phyloP scores from a whole-genome alignment of 192 early-diverging fungal genomes.

The Umbelopsis ramanniana region DNA sequence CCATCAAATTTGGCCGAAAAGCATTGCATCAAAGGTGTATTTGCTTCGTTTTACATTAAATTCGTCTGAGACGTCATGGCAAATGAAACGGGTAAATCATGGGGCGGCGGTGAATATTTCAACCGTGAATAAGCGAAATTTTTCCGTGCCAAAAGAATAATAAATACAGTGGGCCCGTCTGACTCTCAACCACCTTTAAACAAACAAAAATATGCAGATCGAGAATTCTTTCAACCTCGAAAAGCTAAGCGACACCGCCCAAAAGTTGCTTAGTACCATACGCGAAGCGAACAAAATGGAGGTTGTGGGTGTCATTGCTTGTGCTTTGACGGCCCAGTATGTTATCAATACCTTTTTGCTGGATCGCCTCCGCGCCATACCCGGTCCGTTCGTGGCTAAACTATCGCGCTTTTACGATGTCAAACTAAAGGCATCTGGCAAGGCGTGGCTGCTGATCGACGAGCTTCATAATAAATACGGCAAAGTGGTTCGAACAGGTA shows the following conservation, averaged over 20 bases:
- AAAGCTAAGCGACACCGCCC: not conserved
- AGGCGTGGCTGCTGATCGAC: not conserved
- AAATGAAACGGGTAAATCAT: too few relatives aligned
- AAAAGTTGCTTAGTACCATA: not conserved
- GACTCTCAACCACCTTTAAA: not conserved
- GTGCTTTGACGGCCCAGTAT: not conserved
- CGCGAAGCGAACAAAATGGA: not conserved
- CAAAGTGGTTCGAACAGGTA: slow-evolving; percentile 16
- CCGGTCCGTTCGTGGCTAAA: slow-evolving; percentile 3
- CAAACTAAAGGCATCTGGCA: not conserved
- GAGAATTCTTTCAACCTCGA: not conserved
- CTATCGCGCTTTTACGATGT: slow-evolving; percentile 12
- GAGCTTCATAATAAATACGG: slow-evolving; percentile 18
- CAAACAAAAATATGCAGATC: not conserved
- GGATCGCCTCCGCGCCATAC: not conserved
- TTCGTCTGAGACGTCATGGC: too few relatives aligned
- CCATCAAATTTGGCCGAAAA: too few relatives aligned
- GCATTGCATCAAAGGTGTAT: too few relatives aligned
- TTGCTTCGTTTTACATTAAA: too few relatives aligned
- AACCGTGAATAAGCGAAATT: not conserved
- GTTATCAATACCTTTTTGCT: not conserved
- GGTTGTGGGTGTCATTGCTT: not conserved
- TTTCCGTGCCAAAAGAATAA: not conserved
- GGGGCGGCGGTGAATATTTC: too few relatives aligned
- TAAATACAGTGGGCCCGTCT: not conserved